These are phyloP conservation scores for Calonectria fujianensis DNA, from an alignment of 2,329 filamentous ascomycete genomes.

Conservation along the genomic window DNA sequence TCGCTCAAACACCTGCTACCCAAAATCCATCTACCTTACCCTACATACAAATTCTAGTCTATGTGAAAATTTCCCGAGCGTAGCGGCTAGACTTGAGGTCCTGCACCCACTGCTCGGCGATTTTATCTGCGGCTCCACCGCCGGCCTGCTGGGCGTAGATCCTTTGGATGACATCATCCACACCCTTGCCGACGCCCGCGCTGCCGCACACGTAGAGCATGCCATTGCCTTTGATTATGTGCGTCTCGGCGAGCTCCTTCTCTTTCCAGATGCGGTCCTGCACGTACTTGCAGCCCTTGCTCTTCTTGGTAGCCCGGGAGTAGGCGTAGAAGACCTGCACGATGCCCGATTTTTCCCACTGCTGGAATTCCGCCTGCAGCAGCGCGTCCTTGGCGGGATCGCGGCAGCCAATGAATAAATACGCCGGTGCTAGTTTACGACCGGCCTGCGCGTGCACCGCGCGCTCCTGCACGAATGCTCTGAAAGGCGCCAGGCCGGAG, in stretches of 20 bases:
- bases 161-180: conserved; percentile 30
- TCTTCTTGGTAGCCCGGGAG: conserved; percentile 29
- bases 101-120: conserved; percentile 29
- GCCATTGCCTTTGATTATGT: conserved; percentile 28
- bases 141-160: conserved; percentile 17
- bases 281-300: conserved; percentile 35
- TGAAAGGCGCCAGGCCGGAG: conserved; percentile 75
- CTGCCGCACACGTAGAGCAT: conserved; percentile 39
- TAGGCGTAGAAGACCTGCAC: conserved; percentile 77
- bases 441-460: conserved; percentile 70
- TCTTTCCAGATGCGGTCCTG: conserved; percentile 36
- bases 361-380: conserved; percentile 65
- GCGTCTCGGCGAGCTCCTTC: conserved; percentile 14
- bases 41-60: not conserved
- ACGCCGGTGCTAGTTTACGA: conserved; percentile 70
- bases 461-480: conserved; percentile 76
- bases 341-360: conserved; percentile 67
- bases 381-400: conserved; percentile 65
- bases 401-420: conserved; percentile 72
- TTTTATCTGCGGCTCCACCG: not conserved
- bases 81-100: conserved; percentile 28
- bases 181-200: conserved; percentile 32
- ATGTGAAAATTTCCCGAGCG: conserved; percentile 36
- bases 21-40: not conserved
- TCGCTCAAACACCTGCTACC: not conserved